Conservation (phyloP, 1,284 basidiomycete genomes). For the Ustilago loliicola region DNA sequence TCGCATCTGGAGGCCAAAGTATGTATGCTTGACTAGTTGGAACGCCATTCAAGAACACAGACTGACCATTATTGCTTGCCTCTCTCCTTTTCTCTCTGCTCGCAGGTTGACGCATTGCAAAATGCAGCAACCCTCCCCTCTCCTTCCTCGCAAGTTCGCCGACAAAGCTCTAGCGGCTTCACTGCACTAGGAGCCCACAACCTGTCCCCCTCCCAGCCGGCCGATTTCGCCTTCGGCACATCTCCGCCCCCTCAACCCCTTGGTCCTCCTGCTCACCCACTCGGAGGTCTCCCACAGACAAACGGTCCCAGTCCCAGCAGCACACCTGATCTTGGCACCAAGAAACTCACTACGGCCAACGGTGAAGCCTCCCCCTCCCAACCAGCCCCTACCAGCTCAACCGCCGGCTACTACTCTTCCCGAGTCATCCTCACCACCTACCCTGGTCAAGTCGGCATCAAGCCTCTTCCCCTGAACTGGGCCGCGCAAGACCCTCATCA, state of each 20-base stretch:
- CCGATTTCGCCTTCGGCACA: conserved; percentile 43
- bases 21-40: conserved; percentile 4
- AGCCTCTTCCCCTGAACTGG: conserved; percentile 85
- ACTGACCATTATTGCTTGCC: background rate
- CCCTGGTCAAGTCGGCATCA: conserved; percentile 73
- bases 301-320: conserved; percentile 55
- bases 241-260: conserved; percentile 59
- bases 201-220: conserved; percentile 42
- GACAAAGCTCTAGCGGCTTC: conserved; percentile 51
- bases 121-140: conserved; percentile 51
- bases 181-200: conserved; percentile 49
- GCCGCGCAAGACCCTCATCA: conserved; percentile 78
- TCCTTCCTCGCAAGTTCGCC: conserved; percentile 47
- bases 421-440: conserved; percentile 65
- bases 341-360: conserved; percentile 13
- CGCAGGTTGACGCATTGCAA: conserved; percentile 53
- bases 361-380: conserved; percentile 34
- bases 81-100: background rate
- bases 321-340: conserved; percentile 55
- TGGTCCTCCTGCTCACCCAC: conserved; percentile 48
- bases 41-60: background rate
- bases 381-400: conserved; percentile 32
- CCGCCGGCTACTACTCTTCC: conserved; percentile 49
- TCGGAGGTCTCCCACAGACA: conserved; percentile 42
- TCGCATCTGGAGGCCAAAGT: conserved; percentile 64